These are phyloP conservation scores for Eucalyptus guilfoylei DNA, from an alignment of 345 rosid genomes.

Conservation along the genomic window DNA sequence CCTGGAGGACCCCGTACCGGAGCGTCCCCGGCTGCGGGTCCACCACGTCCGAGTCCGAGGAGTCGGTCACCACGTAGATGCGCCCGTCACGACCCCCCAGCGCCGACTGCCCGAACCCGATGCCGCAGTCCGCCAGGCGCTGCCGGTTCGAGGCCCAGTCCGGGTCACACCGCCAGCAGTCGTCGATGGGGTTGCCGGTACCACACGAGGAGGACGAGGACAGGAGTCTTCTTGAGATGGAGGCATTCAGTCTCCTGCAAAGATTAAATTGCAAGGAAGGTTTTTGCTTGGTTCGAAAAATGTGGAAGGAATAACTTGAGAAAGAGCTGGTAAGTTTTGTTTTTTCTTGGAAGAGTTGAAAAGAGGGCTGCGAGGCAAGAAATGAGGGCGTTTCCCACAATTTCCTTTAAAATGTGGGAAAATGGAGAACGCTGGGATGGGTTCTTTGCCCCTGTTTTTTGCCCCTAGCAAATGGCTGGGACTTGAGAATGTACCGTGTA, in stretches of 20 bases:
- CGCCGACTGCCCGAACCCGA: constrained; percentile 69
- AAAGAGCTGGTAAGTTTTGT: background rate
- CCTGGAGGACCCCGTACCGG: constrained; percentile 77
- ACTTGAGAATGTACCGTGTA: background rate
- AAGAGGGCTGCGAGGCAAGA: background rate
- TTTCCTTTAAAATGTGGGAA: background rate
- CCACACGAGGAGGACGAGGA: constrained; percentile 9
- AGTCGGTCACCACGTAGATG: constrained; percentile 80
- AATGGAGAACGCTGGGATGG: background rate
- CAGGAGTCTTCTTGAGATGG: constrained; percentile 10
- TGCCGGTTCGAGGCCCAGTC: constrained; percentile 27
- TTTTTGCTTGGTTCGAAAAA: background rate
- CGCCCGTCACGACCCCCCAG: constrained; percentile 77
- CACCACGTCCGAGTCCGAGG: constrained; percentile 67
- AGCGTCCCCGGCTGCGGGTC: constrained; percentile 90
- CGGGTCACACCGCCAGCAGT: constrained; percentile 39
- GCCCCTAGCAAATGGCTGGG: background rate
- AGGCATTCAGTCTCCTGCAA: constrained; percentile 21
- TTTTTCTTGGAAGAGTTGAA: background rate
- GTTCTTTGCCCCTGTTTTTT: background rate
- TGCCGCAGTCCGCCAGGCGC: constrained; percentile 42
- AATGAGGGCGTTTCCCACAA: background rate
- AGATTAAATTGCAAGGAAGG: background rate
- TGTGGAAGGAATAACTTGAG: background rate
- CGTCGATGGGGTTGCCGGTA: constrained; percentile 45